Percentiles rank a stretch among this genome's conserved stretches.
phyloP scores from a whole-genome alignment of 1,284 basidiomycete genomes.

The Omphalotus olearius region DNA sequence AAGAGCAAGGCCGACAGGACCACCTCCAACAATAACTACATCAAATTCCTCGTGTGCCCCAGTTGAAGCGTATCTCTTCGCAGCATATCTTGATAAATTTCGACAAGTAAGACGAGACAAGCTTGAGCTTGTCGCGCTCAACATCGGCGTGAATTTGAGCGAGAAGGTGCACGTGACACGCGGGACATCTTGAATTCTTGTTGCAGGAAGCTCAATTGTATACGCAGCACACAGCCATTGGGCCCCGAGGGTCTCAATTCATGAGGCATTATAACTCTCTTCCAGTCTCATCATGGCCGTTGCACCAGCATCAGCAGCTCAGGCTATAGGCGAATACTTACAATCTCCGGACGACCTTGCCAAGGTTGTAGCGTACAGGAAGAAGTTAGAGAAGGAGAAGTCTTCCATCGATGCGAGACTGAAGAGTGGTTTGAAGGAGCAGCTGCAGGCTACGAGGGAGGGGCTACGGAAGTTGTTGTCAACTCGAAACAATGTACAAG shows the following conservation, averaged over 20 bases:
- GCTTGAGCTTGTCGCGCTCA: background rate
- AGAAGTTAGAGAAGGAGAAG: slow-evolving; percentile 96
- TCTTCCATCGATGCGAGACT: slow-evolving; percentile 92
- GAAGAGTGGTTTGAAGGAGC: slow-evolving; percentile 90
- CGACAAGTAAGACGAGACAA: background rate
- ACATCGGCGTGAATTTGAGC: background rate
- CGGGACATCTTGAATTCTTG: background rate
- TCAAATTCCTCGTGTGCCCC: slow-evolving; percentile 55
- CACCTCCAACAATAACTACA: slow-evolving; percentile 92
- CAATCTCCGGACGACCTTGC: slow-evolving; percentile 92
- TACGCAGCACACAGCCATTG: too few relatives aligned
- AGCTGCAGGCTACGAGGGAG: slow-evolving; percentile 88
- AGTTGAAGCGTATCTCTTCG: slow-evolving; percentile 8
- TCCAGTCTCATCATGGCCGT: slow-evolving; percentile 32
- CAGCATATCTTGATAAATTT: slow-evolving; percentile 2
- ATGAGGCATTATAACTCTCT: too few relatives aligned
- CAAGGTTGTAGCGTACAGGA: slow-evolving; percentile 86
- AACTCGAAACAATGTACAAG: slow-evolving; percentile 80
- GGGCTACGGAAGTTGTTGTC: slow-evolving; percentile 84
- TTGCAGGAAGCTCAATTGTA: too few relatives aligned
- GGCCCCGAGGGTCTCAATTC: too few relatives aligned
- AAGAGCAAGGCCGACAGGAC: slow-evolving; percentile 87
- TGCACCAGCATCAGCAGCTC: slow-evolving; percentile 69
- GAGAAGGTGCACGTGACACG: background rate
- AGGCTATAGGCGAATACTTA: slow-evolving; percentile 81